phyloP scores from a whole-genome alignment of 2,329 filamentous ascomycete species.

The Neobulgaria alba region DNA sequence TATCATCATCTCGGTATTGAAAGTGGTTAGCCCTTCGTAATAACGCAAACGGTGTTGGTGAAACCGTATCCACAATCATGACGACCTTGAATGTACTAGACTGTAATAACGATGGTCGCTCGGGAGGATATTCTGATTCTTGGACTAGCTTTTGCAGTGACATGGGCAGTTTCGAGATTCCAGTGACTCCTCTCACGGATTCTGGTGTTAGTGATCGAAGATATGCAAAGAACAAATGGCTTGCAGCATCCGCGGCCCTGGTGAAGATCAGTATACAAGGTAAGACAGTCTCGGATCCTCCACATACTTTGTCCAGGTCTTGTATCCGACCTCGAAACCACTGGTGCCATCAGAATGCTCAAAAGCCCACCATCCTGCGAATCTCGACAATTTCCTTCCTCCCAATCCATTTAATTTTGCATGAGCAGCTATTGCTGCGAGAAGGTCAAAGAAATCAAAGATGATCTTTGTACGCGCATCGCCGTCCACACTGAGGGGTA shows the following conservation, averaged over 20 bases:
- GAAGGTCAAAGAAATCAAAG: conserved; percentile 90
- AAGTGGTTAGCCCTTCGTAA: conserved; percentile 89
- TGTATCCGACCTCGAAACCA: conserved; percentile 92
- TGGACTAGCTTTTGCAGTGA: conserved; percentile 85
- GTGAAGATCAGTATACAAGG: conserved; percentile 9
- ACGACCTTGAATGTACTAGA: conserved; percentile 79
- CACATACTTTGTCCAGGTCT: conserved; percentile 69
- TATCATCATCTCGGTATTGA: conserved; percentile 84
- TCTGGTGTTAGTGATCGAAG: conserved; percentile 84
- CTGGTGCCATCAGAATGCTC: conserved; percentile 79
- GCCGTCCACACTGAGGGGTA: conserved; percentile 86
- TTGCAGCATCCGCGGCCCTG: conserved; percentile 89
- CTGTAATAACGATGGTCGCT: conserved; percentile 66
- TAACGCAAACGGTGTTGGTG: conserved; percentile 85
- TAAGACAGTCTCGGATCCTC: not conserved
- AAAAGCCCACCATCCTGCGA: conserved; percentile 98
- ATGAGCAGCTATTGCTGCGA: conserved; percentile 84
- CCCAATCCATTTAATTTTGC: conserved; percentile 89
- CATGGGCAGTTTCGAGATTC: conserved; percentile 79
- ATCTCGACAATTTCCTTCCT: conserved; percentile 85
- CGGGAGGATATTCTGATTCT: conserved; percentile 89
- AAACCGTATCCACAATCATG: conserved; percentile 94
- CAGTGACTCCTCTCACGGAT: conserved; percentile 55
- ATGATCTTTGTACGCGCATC: conserved; percentile 80
- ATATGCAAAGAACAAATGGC: conserved; percentile 97